These are phyloP conservation scores for Phaeosphaeriaceae sp. DNA, from an alignment of 2,329 filamentous ascomycete species.

Conservation along the genomic window DNA sequence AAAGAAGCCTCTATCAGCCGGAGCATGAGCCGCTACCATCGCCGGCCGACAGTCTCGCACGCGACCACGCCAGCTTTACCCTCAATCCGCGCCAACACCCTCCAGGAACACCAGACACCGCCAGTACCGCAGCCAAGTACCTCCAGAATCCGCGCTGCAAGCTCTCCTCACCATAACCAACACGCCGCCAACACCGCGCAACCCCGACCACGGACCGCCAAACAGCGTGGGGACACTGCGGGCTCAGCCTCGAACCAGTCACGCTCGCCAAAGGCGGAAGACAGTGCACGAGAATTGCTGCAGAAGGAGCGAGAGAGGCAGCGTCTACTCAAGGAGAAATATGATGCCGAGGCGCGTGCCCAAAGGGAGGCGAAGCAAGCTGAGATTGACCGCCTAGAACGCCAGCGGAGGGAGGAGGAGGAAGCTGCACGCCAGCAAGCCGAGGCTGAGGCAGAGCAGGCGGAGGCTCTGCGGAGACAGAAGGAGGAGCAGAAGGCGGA, in stretches of 20 bases:
- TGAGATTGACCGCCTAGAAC: conserved; percentile 36
- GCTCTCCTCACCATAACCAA: conserved; percentile 32
- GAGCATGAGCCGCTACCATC: conserved; percentile 52
- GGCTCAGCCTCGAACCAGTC: conserved; percentile 25
- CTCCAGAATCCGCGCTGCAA: conserved; percentile 34
- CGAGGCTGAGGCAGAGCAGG: conserved; percentile 37
- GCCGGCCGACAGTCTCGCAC: conserved; percentile 39
- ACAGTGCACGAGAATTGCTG: conserved; percentile 42
- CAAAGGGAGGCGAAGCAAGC: conserved; percentile 38
- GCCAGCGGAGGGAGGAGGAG: conserved; percentile 33
- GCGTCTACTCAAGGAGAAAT: conserved; percentile 35
- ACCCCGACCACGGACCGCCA: conserved; percentile 35
- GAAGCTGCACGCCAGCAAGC: conserved; percentile 36
- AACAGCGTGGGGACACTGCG: conserved; percentile 24
- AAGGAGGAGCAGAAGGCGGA: conserved; percentile 41
- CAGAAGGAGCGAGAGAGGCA: conserved; percentile 42
- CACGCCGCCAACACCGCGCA: conserved; percentile 29
- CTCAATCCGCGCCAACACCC: conserved; percentile 32
- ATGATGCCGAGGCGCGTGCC: conserved; percentile 43
- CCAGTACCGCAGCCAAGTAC: conserved; percentile 14
- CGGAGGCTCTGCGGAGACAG: conserved; percentile 33
- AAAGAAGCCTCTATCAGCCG: conserved; percentile 36
- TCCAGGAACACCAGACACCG: conserved; percentile 17
- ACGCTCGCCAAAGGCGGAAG: conserved; percentile 32
- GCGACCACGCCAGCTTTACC: conserved; percentile 31